Evolutionary conservation across 345 rosid genomes (phyloP).

Genomic region (Syzygium aqueum): DNA sequence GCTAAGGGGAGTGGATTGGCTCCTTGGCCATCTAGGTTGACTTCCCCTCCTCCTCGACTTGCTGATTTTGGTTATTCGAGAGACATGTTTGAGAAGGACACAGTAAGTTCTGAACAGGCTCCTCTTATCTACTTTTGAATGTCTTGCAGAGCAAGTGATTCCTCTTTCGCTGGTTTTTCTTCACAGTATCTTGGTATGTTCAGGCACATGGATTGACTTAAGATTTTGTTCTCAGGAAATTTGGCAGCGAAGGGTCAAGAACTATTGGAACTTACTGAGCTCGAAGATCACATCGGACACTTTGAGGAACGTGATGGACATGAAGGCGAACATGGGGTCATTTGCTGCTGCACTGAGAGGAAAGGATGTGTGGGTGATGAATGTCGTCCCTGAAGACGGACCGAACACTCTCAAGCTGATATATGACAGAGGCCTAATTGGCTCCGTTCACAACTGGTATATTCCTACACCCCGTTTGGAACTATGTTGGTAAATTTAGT

Average conservation of each 20-base stretch:
- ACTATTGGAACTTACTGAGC: conserved; percentile 73
- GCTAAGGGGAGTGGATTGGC: conserved; percentile 86
- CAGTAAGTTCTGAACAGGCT: conserved; percentile 25
- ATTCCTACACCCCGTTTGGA: neutral
- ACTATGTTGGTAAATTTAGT: neutral
- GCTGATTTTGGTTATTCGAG: conserved; percentile 81
- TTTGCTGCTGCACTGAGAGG: conserved; percentile 84
- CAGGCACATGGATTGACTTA: conserved; percentile 2
- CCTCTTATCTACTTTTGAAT: neutral
- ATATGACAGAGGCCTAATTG: conserved; percentile 84
- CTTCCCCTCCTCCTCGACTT: conserved; percentile 79
- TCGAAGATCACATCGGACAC: conserved; percentile 61
- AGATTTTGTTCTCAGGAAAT: conserved; percentile 37
- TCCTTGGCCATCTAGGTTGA: conserved; percentile 96
- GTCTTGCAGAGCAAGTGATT: neutral
- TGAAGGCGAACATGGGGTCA: conserved; percentile 92
- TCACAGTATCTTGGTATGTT: neutral
- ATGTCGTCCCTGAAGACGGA: conserved; percentile 68
- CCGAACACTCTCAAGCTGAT: conserved; percentile 77
- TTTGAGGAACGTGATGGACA: conserved; percentile 91
- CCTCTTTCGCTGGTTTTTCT: neutral
- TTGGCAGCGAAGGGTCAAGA: conserved; percentile 69
- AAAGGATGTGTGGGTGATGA: conserved; percentile 95
- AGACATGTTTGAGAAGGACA: conserved; percentile 78
- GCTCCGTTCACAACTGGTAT: conserved; percentile 78